Conservation (phyloP, 2,329 filamentous ascomycete genomes). For the Talaromyces sp. region DNA sequence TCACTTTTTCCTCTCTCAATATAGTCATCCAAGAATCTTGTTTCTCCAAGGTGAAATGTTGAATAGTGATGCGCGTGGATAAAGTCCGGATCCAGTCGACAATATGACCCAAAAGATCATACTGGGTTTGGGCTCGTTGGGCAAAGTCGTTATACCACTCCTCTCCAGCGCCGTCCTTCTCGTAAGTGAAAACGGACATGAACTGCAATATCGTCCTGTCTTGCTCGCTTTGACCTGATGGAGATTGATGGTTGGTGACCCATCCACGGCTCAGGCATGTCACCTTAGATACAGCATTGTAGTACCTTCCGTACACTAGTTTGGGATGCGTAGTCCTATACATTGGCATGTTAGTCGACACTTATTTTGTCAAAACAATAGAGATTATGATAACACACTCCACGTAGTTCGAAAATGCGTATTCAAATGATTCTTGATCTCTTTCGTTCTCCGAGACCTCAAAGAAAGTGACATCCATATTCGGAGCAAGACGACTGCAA, state of each 20-base stretch:
- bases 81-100: conserved; percentile 6
- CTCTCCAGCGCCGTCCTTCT: conserved; percentile 5
- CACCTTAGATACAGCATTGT: background rate
- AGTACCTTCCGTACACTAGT: background rate
- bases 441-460: conserved; percentile 4
- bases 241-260: conserved; percentile 2
- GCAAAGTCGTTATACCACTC: conserved; percentile 9
- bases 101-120: conserved; percentile 9
- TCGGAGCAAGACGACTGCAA: background rate
- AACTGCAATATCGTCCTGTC: conserved; percentile 1
- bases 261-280: conserved; percentile 1
- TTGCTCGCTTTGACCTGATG: background rate
- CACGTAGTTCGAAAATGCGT: background rate
- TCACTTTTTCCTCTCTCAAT: background rate
- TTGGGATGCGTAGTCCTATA: conserved; percentile 1
- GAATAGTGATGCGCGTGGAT: conserved; percentile 3
- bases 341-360: background rate
- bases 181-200: background rate
- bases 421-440: conserved; percentile 3
- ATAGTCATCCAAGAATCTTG: background rate
- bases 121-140: conserved; percentile 9
- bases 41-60: background rate
- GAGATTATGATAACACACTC: background rate
- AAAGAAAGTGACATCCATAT: conserved; percentile 1
- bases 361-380: background rate